Evolutionary conservation across 768 basidiomycete species (phyloP).

Genomic region (Xanthoconium stramineum): DNA sequence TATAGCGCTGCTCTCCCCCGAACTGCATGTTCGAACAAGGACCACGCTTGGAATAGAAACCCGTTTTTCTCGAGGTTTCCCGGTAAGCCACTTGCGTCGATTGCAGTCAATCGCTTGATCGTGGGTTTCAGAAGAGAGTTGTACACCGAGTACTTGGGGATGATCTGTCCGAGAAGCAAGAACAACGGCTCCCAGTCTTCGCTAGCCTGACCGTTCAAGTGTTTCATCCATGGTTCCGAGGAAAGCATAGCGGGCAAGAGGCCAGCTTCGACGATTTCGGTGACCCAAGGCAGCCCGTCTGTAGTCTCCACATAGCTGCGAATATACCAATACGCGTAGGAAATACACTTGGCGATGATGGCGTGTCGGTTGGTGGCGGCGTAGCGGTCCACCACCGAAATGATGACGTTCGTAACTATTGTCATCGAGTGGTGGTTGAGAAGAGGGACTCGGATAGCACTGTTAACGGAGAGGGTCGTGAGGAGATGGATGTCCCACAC

Average conservation of each 20-base stretch:
- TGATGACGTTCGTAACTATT: constrained; percentile 15
- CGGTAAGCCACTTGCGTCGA: constrained; percentile 11
- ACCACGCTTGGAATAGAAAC: constrained; percentile 19
- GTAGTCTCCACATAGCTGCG: constrained; percentile 26
- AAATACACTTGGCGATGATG: constrained; percentile 25
- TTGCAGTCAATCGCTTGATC: constrained; percentile 10
- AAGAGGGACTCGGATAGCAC: constrained; percentile 21
- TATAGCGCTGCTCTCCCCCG: constrained; percentile 14
- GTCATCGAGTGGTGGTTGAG: constrained; percentile 22
- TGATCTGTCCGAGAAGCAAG: constrained; percentile 21
- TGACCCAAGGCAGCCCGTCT: constrained; percentile 26
- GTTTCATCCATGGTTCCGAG: constrained; percentile 25
- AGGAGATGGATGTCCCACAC: constrained; percentile 31
- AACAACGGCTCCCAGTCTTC: constrained; percentile 31
- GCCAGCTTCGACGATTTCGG: constrained; percentile 23
- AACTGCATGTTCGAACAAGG: constrained; percentile 18
- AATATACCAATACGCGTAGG: constrained; percentile 30
- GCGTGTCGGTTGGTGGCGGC: not conserved
- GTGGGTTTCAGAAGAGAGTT: constrained; percentile 17
- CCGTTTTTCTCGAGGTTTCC: constrained; percentile 17
- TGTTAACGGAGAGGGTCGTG: constrained; percentile 24
- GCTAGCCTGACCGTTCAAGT: constrained; percentile 14
- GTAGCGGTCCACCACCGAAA: constrained; percentile 10
- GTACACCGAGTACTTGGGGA: constrained; percentile 29
- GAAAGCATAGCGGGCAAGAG: constrained; percentile 25